Evolutionary conservation across 2,329 filamentous ascomycete species (phyloP), one percentile per base, ranked within the genome.

Genomic region (Exutisphaerella laricina): DNA sequence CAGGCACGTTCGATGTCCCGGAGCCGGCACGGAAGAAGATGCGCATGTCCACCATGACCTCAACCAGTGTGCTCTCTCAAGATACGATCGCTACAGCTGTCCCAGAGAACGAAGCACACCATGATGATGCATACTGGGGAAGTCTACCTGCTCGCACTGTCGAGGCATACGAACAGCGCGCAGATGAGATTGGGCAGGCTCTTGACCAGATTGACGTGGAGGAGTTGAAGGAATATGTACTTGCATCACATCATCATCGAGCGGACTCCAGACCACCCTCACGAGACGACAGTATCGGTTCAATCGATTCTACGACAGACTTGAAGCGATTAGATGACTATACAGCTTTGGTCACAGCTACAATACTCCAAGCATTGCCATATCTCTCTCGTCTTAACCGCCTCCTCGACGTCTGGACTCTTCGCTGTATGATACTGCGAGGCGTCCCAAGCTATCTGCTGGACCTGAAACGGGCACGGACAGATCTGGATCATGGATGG

Each of bases 301-400:
- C 38, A 6, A 52, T 48, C 32, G 49, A 46, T 22, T 25, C 43
- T 13, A 13, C 34, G 21, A 45, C 45, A 32, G 55, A 58, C 33
- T 29, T 61, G 32, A 55, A 41, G 65, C 54, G 51, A 48, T 79
- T 97, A 72, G 88, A 92, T 56, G 92, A 97, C 63, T 80, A 95
- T 57, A 89, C 88, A 6, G 87, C 90, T 17, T 76, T 97, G 34
- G 78, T 97, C 43, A 96, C 92, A 1, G 86, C 89, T 20, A 94
- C 90, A 23, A 85, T 95, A 13, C 69, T 98, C n/a, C 86, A 92
- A 59, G 80, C 88, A 3, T 73, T 98, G 14, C 92, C 92, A 1
- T 82, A 85, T 46, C 69, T 96, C 30, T 84, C 87, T 7, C 81
- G 77, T 41, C 67, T 98, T 16, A 80, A 79, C 41, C 75, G 77